phyloP scores from a whole-genome alignment of 768 basidiomycete genomes.

The Phaffia tasmanica region DNA sequence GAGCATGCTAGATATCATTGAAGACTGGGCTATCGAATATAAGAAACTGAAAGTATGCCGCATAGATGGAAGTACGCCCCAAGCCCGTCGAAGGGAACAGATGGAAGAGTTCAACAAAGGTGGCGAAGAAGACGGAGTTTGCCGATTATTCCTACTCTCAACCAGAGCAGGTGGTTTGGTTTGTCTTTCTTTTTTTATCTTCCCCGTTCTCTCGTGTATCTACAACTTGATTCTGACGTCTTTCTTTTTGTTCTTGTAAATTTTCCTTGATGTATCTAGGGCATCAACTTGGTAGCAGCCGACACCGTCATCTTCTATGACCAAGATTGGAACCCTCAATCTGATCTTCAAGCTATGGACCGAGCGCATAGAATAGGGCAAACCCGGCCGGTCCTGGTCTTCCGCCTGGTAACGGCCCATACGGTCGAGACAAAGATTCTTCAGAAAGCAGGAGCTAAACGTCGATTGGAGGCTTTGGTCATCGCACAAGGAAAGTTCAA shows the following conservation, averaged over 20 bases:
- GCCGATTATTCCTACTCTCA: slow-evolving; percentile 59
- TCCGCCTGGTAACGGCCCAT: slow-evolving; percentile 35
- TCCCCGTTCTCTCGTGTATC: not conserved
- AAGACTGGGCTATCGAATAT: slow-evolving; percentile 82
- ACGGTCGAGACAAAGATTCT: slow-evolving; percentile 89
- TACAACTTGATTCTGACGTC: not conserved
- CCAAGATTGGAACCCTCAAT: slow-evolving; percentile 63
- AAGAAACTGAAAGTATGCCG: slow-evolving; percentile 78
- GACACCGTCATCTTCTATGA: slow-evolving; percentile 89
- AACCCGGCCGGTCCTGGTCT: slow-evolving; percentile 56
- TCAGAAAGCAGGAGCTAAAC: slow-evolving; percentile 52
- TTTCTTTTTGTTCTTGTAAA: not conserved
- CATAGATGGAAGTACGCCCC: slow-evolving; percentile 77
- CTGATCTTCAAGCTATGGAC: slow-evolving; percentile 93
- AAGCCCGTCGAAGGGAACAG: slow-evolving; percentile 68
- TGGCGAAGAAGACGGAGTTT: slow-evolving; percentile 45
- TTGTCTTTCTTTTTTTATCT: not conserved
- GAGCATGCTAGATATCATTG: slow-evolving; percentile 89
- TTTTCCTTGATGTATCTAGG: not conserved
- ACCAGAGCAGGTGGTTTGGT: slow-evolving; percentile 66
- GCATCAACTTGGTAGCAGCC: slow-evolving; percentile 67
- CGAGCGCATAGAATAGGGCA: slow-evolving; percentile 94
- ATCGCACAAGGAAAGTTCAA: slow-evolving; percentile 55
- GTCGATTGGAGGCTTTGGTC: slow-evolving; percentile 84
- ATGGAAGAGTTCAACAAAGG: slow-evolving; percentile 74